Evolutionary conservation across 208 protist genomes (phyloP), one percentile per base, ranked within the genome.

Genomic region (Balamuthia mandrillaris): DNA sequence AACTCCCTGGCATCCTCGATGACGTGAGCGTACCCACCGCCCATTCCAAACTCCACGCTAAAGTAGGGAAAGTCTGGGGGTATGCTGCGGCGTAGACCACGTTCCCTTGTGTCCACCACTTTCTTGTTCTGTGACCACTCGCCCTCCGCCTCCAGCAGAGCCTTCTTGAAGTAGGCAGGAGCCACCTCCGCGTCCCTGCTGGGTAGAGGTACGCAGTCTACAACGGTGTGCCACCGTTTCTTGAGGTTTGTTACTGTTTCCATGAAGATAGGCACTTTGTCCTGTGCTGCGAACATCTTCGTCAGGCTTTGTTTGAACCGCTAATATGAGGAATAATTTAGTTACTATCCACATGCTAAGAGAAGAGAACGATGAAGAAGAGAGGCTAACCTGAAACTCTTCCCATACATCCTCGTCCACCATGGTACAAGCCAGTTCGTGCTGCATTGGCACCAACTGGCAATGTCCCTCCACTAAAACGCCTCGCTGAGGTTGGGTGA

Each of bases 1-100:
- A 86, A 90, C 24, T 82, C 60, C 56, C 39, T 39, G 58, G 86
- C 82, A 66, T 90, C 60, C 33, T 90, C 88, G 31, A 90, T 87
- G 6, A 81, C 72, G 54, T 86, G 58, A 1, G 84, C 88, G 52
- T 72, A 90, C n/a, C 74, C 75, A 5, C 70, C 47, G 31, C 88
- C 85, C 18, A 42, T 56, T 21, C 56, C 74, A 65, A 90, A 90
- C 60, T 88, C 84, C 2, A 90, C 86, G 63, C 88, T 35, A 37
- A 90, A 90, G 85, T 89, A 90, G n/a, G 88, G 78, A 39, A 90
- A 89, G 24, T 86, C 85, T 52, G 42, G 33, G 18, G 88, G 88
- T 10, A 90, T 85, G 18, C 51, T 31, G 6, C 84, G 35, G 1
- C 75, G 70, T 18, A 56, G 37, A 41, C 56, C 51, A 29, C 21